Conservation (phyloP, 169 alveolate genomes). For the Plasmodium sp. region DNA sequence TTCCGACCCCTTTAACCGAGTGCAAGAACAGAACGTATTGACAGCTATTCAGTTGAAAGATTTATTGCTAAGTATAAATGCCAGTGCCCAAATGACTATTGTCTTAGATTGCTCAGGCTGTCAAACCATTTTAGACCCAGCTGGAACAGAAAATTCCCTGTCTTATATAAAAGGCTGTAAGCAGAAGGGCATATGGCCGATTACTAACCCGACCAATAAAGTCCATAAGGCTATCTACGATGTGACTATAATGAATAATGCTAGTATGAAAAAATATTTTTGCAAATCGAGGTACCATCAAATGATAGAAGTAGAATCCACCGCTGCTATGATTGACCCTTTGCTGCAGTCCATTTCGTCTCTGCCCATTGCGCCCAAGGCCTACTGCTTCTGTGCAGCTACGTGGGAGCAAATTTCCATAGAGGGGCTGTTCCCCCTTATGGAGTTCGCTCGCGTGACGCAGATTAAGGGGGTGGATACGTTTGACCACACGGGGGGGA, state of each 20-base stretch:
- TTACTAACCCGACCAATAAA: conserved; percentile 90
- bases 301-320: conserved; percentile 86
- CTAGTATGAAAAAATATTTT: conserved; percentile 87
- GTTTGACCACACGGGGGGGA: not conserved
- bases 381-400: conserved; percentile 88
- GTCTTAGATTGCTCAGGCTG: conserved; percentile 91
- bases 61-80: conserved; percentile 80
- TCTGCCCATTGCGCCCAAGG: conserved; percentile 78
- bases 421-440: conserved; percentile 85
- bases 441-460: conserved; percentile 70
- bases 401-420: conserved; percentile 88
- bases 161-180: conserved; percentile 92
- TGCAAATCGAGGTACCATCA: conserved; percentile 90
- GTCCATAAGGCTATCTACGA: conserved; percentile 87
- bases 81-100: conserved; percentile 83
- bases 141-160: conserved; percentile 80
- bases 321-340: conserved; percentile 86
- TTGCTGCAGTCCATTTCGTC: conserved; percentile 80
- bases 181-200: conserved; percentile 93
- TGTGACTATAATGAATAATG: conserved; percentile 83
- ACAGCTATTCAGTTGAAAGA: conserved; percentile 87
- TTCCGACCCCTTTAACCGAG: conserved; percentile 82
- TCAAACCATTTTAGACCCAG: conserved; percentile 92
- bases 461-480: conserved; percentile 18
- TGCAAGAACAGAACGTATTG: conserved; percentile 82